phyloP scores from a whole-genome alignment of 176 grass and related monocot genomes.

The Eleusine indica region DNA sequence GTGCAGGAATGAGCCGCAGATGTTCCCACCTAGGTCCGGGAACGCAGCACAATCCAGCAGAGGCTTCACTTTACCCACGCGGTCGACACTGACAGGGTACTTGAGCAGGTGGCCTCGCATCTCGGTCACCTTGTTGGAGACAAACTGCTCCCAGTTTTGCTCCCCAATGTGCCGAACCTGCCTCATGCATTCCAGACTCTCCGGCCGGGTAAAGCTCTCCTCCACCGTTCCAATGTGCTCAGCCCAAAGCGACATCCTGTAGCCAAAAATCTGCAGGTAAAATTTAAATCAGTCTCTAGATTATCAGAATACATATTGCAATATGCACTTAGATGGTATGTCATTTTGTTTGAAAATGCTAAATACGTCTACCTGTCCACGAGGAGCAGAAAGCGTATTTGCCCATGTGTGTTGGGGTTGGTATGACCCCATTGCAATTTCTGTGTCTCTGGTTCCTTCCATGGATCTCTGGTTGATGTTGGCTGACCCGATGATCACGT shows the following conservation, averaged over 20 bases:
- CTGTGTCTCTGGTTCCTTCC: constrained; percentile 93
- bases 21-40: constrained; percentile 79
- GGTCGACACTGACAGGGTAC: constrained; percentile 74
- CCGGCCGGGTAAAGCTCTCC: constrained; percentile 60
- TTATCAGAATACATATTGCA: background rate
- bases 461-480: constrained; percentile 96
- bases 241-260: constrained; percentile 92
- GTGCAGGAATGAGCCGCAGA: constrained; percentile 64
- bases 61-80: constrained; percentile 66
- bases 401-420: constrained; percentile 86
- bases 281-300: background rate
- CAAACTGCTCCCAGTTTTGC: constrained; percentile 75
- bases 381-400: constrained; percentile 66
- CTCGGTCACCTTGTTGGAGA: constrained; percentile 58
- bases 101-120: constrained; percentile 84
- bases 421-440: constrained; percentile 94
- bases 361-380: constrained; percentile 56
- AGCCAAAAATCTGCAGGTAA: constrained; percentile 73
- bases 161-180: constrained; percentile 67
- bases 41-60: constrained; percentile 50
- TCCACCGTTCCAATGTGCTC: constrained; percentile 76
- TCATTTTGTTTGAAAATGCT: background rate
- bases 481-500: constrained; percentile 88
- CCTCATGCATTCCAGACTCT: constrained; percentile 74
- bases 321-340: background rate